A percentile compares a stretch with the other conserved stretches of the same genome.
Conservation (phyloP, 768 basidiomycete genomes). For the Roridomyces roridus region DNA sequence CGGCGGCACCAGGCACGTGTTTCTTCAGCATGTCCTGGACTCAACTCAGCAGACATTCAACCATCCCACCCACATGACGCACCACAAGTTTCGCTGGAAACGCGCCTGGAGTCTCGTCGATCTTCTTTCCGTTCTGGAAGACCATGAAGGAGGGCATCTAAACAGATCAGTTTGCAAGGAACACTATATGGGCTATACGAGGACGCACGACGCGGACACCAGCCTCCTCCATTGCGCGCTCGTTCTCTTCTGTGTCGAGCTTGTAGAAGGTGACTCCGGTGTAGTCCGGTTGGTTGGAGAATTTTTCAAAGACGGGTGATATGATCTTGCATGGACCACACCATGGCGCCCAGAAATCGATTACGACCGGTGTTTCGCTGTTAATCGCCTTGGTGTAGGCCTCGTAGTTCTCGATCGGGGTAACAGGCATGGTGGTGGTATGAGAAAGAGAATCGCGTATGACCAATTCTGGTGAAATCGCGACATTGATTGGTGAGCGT, state of each 20-base stretch:
- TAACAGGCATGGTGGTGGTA: slow-evolving; percentile 45
- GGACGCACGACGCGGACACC: slow-evolving; percentile 65
- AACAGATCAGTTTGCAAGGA: not conserved
- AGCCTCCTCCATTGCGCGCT: slow-evolving; percentile 60
- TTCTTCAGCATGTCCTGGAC: too few species aligned
- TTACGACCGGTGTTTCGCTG: slow-evolving; percentile 51
- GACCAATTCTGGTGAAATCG: too few species aligned
- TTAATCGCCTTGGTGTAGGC: slow-evolving; percentile 54
- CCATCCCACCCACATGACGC: not conserved
- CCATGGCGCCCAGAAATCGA: slow-evolving; percentile 85
- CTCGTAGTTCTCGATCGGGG: slow-evolving; percentile 36
- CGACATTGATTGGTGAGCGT: too few species aligned
- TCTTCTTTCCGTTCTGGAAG: slow-evolving; percentile 35
- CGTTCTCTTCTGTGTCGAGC: slow-evolving; percentile 71
- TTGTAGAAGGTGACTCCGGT: slow-evolving; percentile 66
- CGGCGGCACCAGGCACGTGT: too few species aligned
- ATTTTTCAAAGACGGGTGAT: slow-evolving; percentile 67
- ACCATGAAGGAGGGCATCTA: slow-evolving; percentile 46
- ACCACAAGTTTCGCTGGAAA: slow-evolving; percentile 17
- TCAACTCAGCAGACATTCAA: too few species aligned
- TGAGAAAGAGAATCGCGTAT: too few species aligned
- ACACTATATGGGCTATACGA: not conserved
- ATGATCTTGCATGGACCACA: slow-evolving; percentile 75
- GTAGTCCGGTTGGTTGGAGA: slow-evolving; percentile 42
- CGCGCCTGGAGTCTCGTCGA: slow-evolving; percentile 46